Conservation (phyloP, 116 monocot species). For the Posidonia oceanica region DNA sequence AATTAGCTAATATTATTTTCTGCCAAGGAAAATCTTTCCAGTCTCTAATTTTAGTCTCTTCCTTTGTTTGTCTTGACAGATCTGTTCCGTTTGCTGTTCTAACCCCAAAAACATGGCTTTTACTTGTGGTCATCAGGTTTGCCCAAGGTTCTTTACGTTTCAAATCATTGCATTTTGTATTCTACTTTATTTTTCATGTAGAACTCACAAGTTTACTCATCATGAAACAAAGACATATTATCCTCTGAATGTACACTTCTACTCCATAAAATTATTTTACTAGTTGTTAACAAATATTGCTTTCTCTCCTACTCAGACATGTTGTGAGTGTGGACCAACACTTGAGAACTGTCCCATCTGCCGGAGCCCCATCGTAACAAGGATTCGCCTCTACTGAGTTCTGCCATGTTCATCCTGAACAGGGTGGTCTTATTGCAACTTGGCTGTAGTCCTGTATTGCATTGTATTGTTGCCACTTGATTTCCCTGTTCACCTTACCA, state of each 20-base stretch:
- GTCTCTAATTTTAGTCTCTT: not conserved
- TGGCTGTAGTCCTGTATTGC: no score
- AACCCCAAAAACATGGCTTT: slow-evolving; percentile 79
- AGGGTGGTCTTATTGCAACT: no score
- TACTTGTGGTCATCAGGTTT: slow-evolving; percentile 88
- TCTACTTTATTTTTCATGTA: not conserved
- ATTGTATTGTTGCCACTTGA: no score
- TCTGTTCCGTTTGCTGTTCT: slow-evolving; percentile 71
- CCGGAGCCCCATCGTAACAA: slow-evolving; percentile 47
- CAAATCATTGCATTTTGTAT: not conserved
- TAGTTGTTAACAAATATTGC: not conserved
- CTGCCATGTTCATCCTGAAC: not conserved
- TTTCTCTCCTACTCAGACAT: slow-evolving; percentile 39
- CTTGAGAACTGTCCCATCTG: slow-evolving; percentile 67
- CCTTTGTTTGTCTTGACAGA: slow-evolving; percentile 22
- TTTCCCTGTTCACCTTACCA: no score
- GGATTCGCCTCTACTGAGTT: slow-evolving; percentile 57
- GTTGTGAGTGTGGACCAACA: slow-evolving; percentile 60
- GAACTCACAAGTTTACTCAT: no score
- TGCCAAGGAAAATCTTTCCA: not conserved
- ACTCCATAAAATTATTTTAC: no score
- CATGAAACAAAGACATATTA: not conserved
- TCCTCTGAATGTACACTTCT: not conserved
- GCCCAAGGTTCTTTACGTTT: no score
- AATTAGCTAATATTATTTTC: not conserved